phyloP scores from a whole-genome alignment of 177 flowering plant genomes.

The Vitis hybrid region DNA sequence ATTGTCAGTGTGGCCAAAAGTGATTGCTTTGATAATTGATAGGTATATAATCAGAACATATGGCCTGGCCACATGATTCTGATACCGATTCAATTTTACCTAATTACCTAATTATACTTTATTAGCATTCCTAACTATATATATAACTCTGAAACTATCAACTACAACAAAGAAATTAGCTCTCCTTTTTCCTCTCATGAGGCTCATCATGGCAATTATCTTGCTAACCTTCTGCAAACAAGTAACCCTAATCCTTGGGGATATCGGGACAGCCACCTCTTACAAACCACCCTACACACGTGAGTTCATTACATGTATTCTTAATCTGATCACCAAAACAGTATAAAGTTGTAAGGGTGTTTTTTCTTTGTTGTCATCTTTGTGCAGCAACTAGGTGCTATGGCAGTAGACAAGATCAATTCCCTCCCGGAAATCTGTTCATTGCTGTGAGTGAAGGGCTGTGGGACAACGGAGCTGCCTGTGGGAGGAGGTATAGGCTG shows the following conservation, averaged over 20 bases:
- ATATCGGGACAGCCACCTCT: conserved; percentile 6
- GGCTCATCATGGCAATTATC: not conserved
- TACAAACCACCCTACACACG: conserved; percentile 7
- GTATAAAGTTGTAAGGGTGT: not conserved
- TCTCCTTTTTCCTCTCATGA: too few species aligned
- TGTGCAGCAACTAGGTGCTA: conserved; percentile 32
- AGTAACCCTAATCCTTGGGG: conserved; percentile 2
- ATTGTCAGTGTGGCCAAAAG: too few species aligned
- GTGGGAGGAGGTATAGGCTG: conserved; percentile 31
- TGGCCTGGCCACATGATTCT: too few species aligned
- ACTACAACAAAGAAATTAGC: not conserved
- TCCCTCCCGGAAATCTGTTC: conserved; percentile 24
- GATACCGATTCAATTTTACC: too few species aligned
- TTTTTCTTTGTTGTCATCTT: not conserved
- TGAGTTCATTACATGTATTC: not conserved
- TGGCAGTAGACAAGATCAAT: conserved; percentile 25
- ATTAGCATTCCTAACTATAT: too few species aligned
- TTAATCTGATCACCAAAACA: too few species aligned
- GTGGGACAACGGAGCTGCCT: conserved; percentile 46
- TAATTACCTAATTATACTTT: too few species aligned
- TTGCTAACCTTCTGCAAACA: not conserved
- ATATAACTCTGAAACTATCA: too few species aligned
- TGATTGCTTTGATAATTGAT: too few species aligned
- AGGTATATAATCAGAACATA: too few species aligned
- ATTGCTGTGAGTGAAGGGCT: conserved; percentile 33